These are phyloP conservation scores for Calocybe cyanea DNA, from an alignment of 768 basidiomycete genomes.

Conservation along the genomic window DNA sequence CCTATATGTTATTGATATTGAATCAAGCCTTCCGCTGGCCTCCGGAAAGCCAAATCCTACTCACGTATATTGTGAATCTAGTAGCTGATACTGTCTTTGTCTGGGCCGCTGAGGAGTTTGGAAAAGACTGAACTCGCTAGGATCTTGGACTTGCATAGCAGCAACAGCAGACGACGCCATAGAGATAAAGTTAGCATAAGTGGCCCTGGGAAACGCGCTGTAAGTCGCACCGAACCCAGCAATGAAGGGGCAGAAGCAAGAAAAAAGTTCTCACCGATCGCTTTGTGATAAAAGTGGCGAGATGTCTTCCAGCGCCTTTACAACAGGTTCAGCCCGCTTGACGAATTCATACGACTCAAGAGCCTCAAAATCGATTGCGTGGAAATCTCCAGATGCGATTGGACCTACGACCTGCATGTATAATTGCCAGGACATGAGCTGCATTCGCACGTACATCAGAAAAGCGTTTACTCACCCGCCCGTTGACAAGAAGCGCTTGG, in stretches of 20 bases:
- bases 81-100: conserved; percentile 51
- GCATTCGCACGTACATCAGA: conserved; percentile 1
- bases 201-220: conserved; percentile 37
- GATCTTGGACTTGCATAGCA: conserved; percentile 66
- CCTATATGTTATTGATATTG: conserved; percentile 33
- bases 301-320: conserved; percentile 58
- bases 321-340: conserved; percentile 66
- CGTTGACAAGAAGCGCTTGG: conserved; percentile 30
- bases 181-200: conserved; percentile 57
- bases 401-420: conserved; percentile 70
- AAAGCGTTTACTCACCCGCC: conserved; percentile 2
- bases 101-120: conserved; percentile 61
- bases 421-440: not conserved
- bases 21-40: too few species aligned
- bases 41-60: conserved; percentile 19
- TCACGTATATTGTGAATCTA: conserved; percentile 66
- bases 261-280: conserved; percentile 37
- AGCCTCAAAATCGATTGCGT: conserved; percentile 64
- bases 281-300: conserved; percentile 31
- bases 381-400: conserved; percentile 54
- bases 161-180: conserved; percentile 71
- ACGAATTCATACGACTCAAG: conserved; percentile 72
- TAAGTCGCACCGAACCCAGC: too few species aligned
- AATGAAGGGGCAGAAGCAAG: too few species aligned
- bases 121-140: conserved; percentile 68